Base-by-base conservation (phyloP, 108 stramenopile species). In the Pseudonitzschia multiseries region DNA sequence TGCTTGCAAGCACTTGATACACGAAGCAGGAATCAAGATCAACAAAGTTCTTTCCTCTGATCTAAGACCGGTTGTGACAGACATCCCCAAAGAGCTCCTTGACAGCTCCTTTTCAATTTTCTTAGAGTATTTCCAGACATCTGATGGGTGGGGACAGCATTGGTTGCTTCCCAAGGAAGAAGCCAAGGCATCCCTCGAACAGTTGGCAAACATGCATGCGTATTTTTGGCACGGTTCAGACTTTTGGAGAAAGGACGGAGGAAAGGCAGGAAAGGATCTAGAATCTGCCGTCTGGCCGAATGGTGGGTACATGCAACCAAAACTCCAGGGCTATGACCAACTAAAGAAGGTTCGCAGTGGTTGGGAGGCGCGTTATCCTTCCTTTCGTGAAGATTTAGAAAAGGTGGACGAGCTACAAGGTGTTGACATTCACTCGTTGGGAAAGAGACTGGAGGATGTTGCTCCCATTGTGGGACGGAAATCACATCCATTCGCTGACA, bases 151-250 rank as follows among this genome's bases (percentile, higher is more conserved):
- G 87, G 60, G 67, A 8, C 90, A 91, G 54, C 61, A 72, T 31
- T 85, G 86, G 82, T 68, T 88, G 10, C 75, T 91, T 3, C 52
- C 68, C 26, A 82, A 81, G 52, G 64, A 64, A 4, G 74, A 72
- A 42, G 51, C 74, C 31, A 69, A 62, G 75, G 83, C 87, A 4
- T 57, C 83, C 17, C 67, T 91, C 20, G 36, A 61, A 46, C 56
- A 77, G 44, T 73, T 88, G 41, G 90, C 90, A 12, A 79, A 79
- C n/a, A 78, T 91, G 65, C 90, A 91, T 74, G 90, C 86, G 8
- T 88, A 77, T 57, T 91, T 88, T 63, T 91, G 87, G 87, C 29
- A 32, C 0, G 90, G 85, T 29, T 85, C 87, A 14, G 46, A 67
- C 15, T 88, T 88, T 65, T 88, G 87, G 87, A 71, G 75, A 36